phyloP scores from a whole-genome alignment of 495 filamentous ascomycete species.

The Tuber microsphaerosporum region DNA sequence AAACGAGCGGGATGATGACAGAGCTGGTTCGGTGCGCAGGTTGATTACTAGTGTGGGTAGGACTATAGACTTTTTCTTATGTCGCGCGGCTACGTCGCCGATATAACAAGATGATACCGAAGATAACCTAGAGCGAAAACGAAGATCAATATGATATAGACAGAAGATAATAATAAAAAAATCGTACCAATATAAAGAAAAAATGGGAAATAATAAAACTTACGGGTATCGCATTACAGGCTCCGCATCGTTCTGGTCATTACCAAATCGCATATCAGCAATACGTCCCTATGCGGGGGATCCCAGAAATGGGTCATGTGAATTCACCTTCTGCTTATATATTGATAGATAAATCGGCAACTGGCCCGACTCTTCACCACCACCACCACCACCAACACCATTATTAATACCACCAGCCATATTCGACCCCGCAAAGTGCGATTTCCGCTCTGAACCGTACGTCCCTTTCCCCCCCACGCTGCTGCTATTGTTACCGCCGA shows the following conservation, averaged over 20 bases:
- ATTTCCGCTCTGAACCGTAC: constrained; percentile 11
- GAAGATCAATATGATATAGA: background rate
- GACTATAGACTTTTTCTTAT: constrained; percentile 37
- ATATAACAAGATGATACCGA: constrained; percentile 40
- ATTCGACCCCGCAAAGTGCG: constrained; percentile 10
- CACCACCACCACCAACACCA: background rate
- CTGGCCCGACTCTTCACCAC: constrained; percentile 14
- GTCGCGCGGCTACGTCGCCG: constrained; percentile 35
- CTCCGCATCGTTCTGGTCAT: constrained; percentile 33
- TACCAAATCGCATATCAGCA: constrained; percentile 2
- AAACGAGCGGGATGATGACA: constrained; percentile 35
- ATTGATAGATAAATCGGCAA: constrained; percentile 26
- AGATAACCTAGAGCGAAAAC: constrained; percentile 24
- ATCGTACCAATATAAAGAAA: background rate
- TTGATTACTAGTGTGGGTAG: constrained; percentile 39
- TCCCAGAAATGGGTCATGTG: background rate
- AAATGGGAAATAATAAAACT: constrained; percentile 19
- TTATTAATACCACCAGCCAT: background rate
- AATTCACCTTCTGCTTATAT: constrained; percentile 41
- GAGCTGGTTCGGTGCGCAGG: constrained; percentile 27
- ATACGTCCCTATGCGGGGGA: background rate
- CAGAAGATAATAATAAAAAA: background rate
- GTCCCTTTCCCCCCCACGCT: background rate
- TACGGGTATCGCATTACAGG: constrained; percentile 37
- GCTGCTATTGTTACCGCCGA: constrained; percentile 19